Evolutionary conservation across 2,329 filamentous ascomycete genomes (phyloP).

Genomic region (Scedosporium dehoogii): DNA sequence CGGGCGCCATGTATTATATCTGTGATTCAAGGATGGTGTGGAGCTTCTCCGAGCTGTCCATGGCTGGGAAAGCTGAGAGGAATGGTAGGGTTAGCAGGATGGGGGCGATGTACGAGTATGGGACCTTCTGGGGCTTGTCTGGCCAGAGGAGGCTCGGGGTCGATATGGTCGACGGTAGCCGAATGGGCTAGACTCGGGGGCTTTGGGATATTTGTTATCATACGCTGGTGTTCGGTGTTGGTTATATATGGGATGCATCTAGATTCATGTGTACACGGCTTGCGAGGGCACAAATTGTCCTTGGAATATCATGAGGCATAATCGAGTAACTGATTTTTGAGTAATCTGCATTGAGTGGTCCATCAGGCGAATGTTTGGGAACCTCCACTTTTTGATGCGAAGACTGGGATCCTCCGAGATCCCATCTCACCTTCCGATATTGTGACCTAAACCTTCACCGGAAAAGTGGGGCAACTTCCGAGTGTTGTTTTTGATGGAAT

Average conservation of each 20-base stretch:
- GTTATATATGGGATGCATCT: background rate
- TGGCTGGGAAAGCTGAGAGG: background rate
- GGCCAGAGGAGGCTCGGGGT: background rate
- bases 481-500: no score
- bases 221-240: background rate
- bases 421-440: no score
- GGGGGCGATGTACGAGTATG: conserved; percentile 1
- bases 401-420: no score
- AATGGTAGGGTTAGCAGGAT: background rate
- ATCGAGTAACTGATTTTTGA: background rate
- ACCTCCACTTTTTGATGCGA: no score
- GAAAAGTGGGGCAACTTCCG: no score
- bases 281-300: background rate
- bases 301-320: background rate
- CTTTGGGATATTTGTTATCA: no score
- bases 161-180: background rate
- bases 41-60: background rate
- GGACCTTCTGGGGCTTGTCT: background rate
- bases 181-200: background rate
- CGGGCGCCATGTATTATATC: conserved; percentile 34
- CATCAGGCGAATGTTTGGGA: background rate
- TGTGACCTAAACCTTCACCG: no score
- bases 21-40: conserved; percentile 4
- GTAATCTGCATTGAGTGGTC: background rate
- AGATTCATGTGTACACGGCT: background rate